Evolutionary conservation across 2,329 filamentous ascomycete genomes (phyloP).

Genomic region (Penicillium hesseltinei): DNA sequence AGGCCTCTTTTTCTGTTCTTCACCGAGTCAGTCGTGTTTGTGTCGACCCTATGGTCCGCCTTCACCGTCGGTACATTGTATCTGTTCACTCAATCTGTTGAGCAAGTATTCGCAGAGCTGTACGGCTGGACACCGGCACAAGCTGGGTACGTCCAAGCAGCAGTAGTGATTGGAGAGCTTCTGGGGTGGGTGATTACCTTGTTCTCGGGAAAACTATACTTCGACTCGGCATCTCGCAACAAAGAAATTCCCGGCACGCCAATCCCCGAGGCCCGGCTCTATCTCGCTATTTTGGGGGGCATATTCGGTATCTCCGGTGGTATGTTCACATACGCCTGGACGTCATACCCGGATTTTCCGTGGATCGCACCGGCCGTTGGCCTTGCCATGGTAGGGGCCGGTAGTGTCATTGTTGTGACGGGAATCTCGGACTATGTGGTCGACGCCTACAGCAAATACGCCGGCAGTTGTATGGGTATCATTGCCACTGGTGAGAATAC

Average conservation of each 20-base stretch:
- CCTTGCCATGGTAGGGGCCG: slow-evolving; percentile 41
- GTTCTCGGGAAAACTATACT: slow-evolving; percentile 30
- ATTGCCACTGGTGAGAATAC: slow-evolving; percentile 47
- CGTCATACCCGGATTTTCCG: slow-evolving; percentile 29
- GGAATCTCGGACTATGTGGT: slow-evolving; percentile 51
- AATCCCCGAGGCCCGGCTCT: slow-evolving; percentile 46
- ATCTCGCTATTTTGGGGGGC: slow-evolving; percentile 40
- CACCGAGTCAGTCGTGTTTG: slow-evolving; percentile 46
- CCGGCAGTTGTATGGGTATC: slow-evolving; percentile 47
- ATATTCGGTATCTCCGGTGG: slow-evolving; percentile 37
- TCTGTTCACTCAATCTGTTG: slow-evolving; percentile 44
- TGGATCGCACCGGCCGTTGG: slow-evolving; percentile 39
- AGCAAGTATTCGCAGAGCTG: slow-evolving; percentile 41
- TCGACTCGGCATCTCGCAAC: slow-evolving; percentile 36
- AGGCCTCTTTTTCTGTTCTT: slow-evolving; percentile 39
- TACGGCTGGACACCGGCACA: slow-evolving; percentile 31
- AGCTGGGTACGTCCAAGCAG: slow-evolving; percentile 42
- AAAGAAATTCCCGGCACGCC: slow-evolving; percentile 40
- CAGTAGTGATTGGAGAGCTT: slow-evolving; percentile 44
- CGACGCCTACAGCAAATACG: slow-evolving; percentile 50
- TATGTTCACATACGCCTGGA: slow-evolving; percentile 41
- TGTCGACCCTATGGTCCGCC: slow-evolving; percentile 45
- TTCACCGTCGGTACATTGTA: slow-evolving; percentile 47
- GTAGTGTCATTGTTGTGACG: slow-evolving; percentile 45
- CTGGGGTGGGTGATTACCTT: slow-evolving; percentile 40